Evolutionary conservation across 352 stramenopile genomes (phyloP), one percentile per base, ranked within the genome.

Genomic region (Pythium scleroteichum): DNA sequence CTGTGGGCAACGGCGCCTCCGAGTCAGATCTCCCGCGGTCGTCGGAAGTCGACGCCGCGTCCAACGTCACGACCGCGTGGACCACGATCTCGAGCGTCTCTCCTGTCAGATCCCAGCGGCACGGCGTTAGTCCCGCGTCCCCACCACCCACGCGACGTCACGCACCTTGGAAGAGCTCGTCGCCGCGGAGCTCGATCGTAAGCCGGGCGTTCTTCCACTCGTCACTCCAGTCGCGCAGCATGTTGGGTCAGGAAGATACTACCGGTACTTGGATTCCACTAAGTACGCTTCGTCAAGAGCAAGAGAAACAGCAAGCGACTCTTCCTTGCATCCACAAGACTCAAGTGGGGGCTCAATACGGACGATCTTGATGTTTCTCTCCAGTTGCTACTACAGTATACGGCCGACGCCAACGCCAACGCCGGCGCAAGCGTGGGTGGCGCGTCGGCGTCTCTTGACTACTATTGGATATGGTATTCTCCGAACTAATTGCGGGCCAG

Each of bases 141-240:
- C 29, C 29, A 5, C 10, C 29, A 35, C 29, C 29, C 29, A 35
- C 29, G 10, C 29, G 29, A 35, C 29, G 29, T 35, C 5, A 10
- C 53, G 50, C 53, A 88, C 82, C 79, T 46, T 90, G 82, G 56
- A 90, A 90, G 35, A 92, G 75, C 59, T 84, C 61, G 4, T 79
- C 47, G 35, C 69, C 48, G 50, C 79, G 82, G 49, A 92, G 69
- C 32, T 71, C 62, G 32, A 92, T 73, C 62, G 68, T 59, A 17
- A 90, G 62, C 26, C 58, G 73, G 57, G 79, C 78, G 53, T 68
- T 72, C 48, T 72, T 75, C 82, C 82, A 92, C 41, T 90, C 82
- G 69, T 92, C 78, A 39, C 67, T 75, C 79, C 78, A 89, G 41
- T 78, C 67, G 41, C 65, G 76, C 75, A 89, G 85, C 52, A 62